Conservation (phyloP, 208 protist species). For the Entamoeba invadens region DNA sequence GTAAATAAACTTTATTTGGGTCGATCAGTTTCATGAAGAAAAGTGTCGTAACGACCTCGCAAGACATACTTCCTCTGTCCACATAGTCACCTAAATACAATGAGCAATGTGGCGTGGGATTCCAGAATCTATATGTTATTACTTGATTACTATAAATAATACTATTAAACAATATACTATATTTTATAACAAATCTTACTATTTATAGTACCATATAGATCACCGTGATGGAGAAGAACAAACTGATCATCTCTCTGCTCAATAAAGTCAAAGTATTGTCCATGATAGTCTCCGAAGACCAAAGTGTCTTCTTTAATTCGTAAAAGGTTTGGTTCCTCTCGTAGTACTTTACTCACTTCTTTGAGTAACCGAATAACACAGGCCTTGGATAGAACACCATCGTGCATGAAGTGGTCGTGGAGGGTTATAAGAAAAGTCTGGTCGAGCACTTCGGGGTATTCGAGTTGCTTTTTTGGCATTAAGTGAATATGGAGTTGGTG, state of each 20-base stretch:
- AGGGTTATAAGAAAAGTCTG: too few relatives aligned
- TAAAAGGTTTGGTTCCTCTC: not conserved
- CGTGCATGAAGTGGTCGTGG: not conserved
- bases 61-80: slow-evolving; percentile 54
- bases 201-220: not conserved
- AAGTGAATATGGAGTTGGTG: too few relatives aligned
- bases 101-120: not conserved
- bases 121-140: too few relatives aligned
- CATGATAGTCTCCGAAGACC: not conserved
- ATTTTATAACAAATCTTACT: too few relatives aligned
- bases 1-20: slow-evolving; percentile 4
- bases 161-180: too few relatives aligned
- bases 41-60: slow-evolving; percentile 81
- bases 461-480: too few relatives aligned
- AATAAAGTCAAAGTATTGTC: not conserved
- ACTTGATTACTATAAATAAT: too few relatives aligned
- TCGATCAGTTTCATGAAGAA: slow-evolving; percentile 63
- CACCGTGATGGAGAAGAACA: too few relatives aligned
- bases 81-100: slow-evolving; percentile 26
- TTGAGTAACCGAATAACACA: not conserved
- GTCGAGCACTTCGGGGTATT: too few relatives aligned
- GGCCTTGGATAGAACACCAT: not conserved
- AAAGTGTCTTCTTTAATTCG: not conserved
- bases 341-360: not conserved
- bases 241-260: not conserved